Evolutionary conservation across 306 rosid species (phyloP).

Genomic region (Calophaca sinica): DNA sequence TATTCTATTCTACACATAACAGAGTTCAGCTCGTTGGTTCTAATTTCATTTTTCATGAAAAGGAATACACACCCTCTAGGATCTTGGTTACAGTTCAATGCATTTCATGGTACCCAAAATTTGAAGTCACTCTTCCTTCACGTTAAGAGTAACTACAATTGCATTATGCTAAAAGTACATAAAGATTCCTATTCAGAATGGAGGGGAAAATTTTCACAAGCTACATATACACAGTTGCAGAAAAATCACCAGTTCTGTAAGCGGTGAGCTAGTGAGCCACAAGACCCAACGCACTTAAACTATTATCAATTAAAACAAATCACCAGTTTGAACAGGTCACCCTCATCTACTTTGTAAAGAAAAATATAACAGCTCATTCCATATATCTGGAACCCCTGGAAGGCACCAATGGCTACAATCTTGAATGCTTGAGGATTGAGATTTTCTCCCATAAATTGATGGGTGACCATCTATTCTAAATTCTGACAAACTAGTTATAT

Average conservation of each 20-base stretch:
- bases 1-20: not conserved
- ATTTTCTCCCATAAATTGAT: conserved; percentile 71
- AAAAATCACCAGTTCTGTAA: not conserved
- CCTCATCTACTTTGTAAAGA: conserved; percentile 56
- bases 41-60: not conserved
- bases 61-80: not conserved
- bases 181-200: not conserved
- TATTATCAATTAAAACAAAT: not conserved
- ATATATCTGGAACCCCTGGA: conserved; percentile 91
- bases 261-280: too few relatives aligned
- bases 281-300: too few relatives aligned
- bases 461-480: conserved; percentile 89
- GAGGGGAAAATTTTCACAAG: conserved; percentile 35
- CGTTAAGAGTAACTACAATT: conserved; percentile 15
- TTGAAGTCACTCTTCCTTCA: conserved; percentile 3
- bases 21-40: not conserved
- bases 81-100: not conserved
- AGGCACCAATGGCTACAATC: conserved; percentile 99
- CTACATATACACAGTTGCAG: conserved; percentile 31
- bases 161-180: not conserved
- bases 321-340: conserved; percentile 23
- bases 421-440: conserved; percentile 53
- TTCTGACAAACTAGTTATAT: conserved; percentile 75
- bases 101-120: conserved; percentile 1
- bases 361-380: conserved; percentile 81